A percentile compares a stretch with the other conserved stretches of the same genome.
Conservation (phyloP, 2,329 filamentous ascomycete species). For the Mycosphaerella arachidis region DNA sequence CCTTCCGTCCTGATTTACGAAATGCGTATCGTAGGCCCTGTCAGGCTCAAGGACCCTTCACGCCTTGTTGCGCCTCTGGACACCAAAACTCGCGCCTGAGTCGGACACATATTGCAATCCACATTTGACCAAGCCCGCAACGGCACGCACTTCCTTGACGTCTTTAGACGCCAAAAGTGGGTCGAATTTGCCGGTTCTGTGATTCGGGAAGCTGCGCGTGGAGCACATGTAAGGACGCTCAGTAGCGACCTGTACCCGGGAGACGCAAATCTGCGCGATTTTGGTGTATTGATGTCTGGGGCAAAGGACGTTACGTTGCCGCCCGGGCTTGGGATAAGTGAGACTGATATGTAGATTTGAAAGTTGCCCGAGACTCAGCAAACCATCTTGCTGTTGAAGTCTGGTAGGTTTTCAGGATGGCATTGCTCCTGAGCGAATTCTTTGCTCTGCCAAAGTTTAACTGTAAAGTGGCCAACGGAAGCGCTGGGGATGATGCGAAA, state of each 20-base stretch:
- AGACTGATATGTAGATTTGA: neutral
- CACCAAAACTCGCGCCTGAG: neutral
- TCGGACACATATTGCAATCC: neutral
- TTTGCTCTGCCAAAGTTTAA: neutral
- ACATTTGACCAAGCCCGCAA: neutral
- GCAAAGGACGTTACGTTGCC: neutral
- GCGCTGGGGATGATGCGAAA: neutral
- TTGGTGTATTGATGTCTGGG: neutral
- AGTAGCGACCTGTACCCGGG: neutral
- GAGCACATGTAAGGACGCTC: neutral
- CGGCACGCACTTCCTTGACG: neutral
- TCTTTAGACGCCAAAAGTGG: neutral
- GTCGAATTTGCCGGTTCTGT: neutral
- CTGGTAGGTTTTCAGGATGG: neutral
- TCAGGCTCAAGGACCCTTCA: neutral
- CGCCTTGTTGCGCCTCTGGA: neutral
- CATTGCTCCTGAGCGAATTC: neutral
- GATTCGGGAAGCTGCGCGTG: neutral
- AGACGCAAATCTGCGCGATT: neutral
- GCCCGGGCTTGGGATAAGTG: neutral
- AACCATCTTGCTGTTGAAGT: neutral
- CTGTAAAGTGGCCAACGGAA: neutral
- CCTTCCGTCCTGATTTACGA: too few relatives aligned
- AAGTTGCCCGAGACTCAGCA: neutral
- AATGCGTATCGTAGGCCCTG: neutral